Evolutionary conservation across 2,329 filamentous ascomycete species (phyloP), one percentile per base, ranked within the genome.

Genomic region (Fusarium pseudocircinatum): DNA sequence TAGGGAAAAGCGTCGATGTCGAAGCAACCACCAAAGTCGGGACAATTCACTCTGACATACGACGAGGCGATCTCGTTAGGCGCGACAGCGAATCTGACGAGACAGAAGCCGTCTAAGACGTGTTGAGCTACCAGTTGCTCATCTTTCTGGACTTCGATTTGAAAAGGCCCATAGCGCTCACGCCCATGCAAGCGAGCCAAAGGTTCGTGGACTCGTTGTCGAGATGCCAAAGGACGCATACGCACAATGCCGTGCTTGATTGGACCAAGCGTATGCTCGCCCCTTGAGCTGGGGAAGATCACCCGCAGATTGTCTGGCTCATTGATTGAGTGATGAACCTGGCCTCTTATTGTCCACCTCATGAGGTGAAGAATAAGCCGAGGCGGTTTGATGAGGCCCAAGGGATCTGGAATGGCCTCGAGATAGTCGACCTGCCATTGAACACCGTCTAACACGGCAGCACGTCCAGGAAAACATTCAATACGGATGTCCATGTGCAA

Each of bases 231-330:
- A 13, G 63, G 30, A 3, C 64, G 20, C 60, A 65, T 66, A 14
- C 63, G 63, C 10, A 66, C 63, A 16, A 65, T 66, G 20, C 60
- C 63, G 9, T 66, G 60, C 9, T 66, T 66, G 6, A 57, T 57
- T 6, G 60, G 60, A 4, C 63, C 63, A 2, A 66, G 4, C 2
- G 6, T 65, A 39, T 66, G 60, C 1, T 64, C 26, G 2, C 60
- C 63, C 8, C 30, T 66, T 12, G 63, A 26, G 11, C 63, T 30
- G 0, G 49, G 30, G 4, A 66, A 66, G 0, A 49, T 8, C 8
- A n/a, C 60, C 2, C 18, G 28, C 1, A 65, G 14, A 11, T 43
- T 66, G 4, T 66, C 60, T 9, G 63, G 60, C 3, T 66, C 63
- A 1, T 36, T 24, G 11, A 57, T 6, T 2, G 12, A 7, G n/a